These are phyloP conservation scores for Penicillium fuscoglaucum DNA, from an alignment of 2,329 filamentous ascomycete genomes.

Conservation along the genomic window DNA sequence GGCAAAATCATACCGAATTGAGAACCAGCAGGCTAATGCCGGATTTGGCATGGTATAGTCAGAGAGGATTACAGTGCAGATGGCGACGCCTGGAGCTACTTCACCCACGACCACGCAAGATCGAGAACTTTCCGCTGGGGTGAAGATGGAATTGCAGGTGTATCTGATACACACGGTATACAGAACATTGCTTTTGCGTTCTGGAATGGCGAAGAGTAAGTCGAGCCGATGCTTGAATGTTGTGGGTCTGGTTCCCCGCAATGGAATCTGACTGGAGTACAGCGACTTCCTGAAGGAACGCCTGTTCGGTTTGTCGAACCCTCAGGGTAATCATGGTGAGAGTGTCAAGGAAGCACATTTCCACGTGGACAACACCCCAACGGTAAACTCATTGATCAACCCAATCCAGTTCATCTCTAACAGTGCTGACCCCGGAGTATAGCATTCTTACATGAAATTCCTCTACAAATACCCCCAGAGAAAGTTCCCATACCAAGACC, in stretches of 20 bases:
- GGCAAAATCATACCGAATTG: not conserved
- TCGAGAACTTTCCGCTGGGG: constrained; percentile 92
- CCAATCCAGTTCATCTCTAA: not conserved
- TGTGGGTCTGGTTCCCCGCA: not conserved
- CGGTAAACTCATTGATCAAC: constrained; percentile 42
- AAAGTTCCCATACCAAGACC: constrained; percentile 86
- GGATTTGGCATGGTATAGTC: constrained; percentile 51
- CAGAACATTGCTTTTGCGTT: constrained; percentile 95
- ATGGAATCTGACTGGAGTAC: not conserved
- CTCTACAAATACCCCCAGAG: constrained; percentile 96
- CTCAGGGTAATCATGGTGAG: constrained; percentile 95
- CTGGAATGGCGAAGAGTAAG: constrained; percentile 95
- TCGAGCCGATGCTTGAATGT: constrained; percentile 7
- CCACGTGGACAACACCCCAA: constrained; percentile 90
- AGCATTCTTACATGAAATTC: constrained; percentile 99
- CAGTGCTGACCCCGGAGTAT: constrained; percentile 15
- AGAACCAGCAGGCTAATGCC: constrained; percentile 27
- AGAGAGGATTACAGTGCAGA: constrained; percentile 88
- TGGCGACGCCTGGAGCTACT: constrained; percentile 96
- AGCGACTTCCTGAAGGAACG: constrained; percentile 94
- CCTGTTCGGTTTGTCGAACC: constrained; percentile 91
- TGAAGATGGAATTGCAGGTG: constrained; percentile 93
- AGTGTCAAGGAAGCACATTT: constrained; percentile 97
- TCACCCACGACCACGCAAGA: constrained; percentile 87
- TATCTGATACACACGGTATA: constrained; percentile 86